phyloP scores from a whole-genome alignment of 1,284 basidiomycete genomes.

The Kalmanozyma brasiliensis region DNA sequence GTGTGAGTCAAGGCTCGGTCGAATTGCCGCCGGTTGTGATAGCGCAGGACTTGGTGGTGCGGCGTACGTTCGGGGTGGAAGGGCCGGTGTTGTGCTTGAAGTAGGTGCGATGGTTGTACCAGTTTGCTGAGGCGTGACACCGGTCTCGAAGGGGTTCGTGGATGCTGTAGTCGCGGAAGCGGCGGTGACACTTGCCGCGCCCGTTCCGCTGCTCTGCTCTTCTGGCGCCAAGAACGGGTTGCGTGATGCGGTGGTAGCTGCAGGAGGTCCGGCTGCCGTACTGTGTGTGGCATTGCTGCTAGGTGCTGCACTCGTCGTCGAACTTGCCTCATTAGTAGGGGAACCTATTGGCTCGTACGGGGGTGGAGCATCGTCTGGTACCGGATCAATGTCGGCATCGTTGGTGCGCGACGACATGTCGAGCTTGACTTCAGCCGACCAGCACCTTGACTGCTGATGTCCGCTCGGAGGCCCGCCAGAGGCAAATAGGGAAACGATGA shows the following conservation, averaged over 20 bases:
- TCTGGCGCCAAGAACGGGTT: constrained; percentile 31
- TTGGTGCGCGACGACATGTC: constrained; percentile 29
- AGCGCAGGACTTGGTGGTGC: constrained; percentile 9
- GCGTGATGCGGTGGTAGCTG: neutral
- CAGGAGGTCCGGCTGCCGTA: neutral
- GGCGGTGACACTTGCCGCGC: neutral
- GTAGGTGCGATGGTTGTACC: neutral
- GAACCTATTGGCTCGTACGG: constrained; percentile 29
- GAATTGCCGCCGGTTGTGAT: constrained; percentile 9
- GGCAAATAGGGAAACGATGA: neutral
- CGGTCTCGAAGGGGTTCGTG: constrained; percentile 31
- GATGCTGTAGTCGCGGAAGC: constrained; percentile 1
- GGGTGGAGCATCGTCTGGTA: constrained; percentile 44
- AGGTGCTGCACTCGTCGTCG: neutral
- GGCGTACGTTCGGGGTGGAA: constrained; percentile 23
- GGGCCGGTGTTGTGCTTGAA: constrained; percentile 4
- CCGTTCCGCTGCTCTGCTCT: constrained; percentile 6
- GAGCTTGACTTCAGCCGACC: neutral
- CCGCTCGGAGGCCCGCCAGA: too few relatives aligned
- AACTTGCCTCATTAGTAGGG: neutral
- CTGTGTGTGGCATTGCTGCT: neutral
- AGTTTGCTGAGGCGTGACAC: constrained; percentile 11
- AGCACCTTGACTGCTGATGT: too few relatives aligned
- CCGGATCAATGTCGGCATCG: constrained; percentile 20
- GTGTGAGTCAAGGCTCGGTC: constrained; percentile 32